Percentiles rank a stretch among this genome's conserved stretches.
Conservation (phyloP, 306 rosid species). For the Dryas alaskensis region DNA sequence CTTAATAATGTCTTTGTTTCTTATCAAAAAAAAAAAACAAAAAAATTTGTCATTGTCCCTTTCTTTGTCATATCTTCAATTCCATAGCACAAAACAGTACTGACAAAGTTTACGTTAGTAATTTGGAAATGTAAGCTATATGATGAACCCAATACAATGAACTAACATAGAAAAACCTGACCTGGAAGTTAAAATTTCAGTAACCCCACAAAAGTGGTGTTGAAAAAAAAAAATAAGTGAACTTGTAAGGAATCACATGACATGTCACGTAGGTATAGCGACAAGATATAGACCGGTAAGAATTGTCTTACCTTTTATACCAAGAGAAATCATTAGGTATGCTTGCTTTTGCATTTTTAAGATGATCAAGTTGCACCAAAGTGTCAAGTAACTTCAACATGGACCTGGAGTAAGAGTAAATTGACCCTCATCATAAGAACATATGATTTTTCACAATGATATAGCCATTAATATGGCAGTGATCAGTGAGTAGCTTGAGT, state of each 20-base stretch:
- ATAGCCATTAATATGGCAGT: not conserved
- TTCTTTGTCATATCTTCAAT: too few species aligned
- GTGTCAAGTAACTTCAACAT: constrained; percentile 95
- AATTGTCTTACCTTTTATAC: constrained; percentile 76
- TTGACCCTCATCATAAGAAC: not conserved
- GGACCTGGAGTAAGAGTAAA: constrained; percentile 61
- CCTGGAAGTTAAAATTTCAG: not conserved
- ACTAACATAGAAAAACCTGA: too few species aligned
- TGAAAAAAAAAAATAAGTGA: not conserved
- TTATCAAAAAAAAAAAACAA: too few species aligned
- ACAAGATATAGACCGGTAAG: constrained; percentile 5
- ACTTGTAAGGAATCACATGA: not conserved
- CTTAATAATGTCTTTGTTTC: too few species aligned
- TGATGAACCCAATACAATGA: too few species aligned
- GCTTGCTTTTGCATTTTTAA: constrained; percentile 97
- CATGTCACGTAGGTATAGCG: not conserved
- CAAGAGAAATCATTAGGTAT: constrained; percentile 98
- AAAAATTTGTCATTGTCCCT: too few species aligned
- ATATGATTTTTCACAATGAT: not conserved
- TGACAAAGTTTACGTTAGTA: too few species aligned
- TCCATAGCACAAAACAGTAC: too few species aligned
- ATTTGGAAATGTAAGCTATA: too few species aligned
- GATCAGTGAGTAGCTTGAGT: constrained; percentile 10
- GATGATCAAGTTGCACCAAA: constrained; percentile 97
- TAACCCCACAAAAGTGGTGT: not conserved